Base-by-base conservation (phyloP, 208 protist genomes). In the Crithidia thermophila region DNA sequence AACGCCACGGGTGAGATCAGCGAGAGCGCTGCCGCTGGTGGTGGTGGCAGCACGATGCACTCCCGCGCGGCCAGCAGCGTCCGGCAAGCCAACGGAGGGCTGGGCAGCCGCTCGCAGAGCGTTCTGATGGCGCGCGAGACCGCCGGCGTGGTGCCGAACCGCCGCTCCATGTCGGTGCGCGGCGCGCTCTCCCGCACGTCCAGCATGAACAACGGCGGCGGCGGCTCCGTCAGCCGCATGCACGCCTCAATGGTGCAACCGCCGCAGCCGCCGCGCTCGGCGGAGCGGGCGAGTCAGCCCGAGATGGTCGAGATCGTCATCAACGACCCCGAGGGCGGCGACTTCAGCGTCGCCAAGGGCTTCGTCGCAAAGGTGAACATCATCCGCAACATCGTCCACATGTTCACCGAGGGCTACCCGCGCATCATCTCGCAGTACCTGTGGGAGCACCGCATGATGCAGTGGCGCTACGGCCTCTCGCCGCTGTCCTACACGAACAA, bases 321-420 rank as follows among this genome's bases (percentile, higher is more conserved):
- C 45, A 67, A 94, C 45, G 88, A 94, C 71, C 88, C 88, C 11
- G 88, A 96, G 60, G 88, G 91, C 52, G 88, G 91, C 52, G 91
- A 94, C 65, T 90, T 94, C 60, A 34, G 56, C 28, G 83, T 85
- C 65, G 81, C 88, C 20, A 72, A 66, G 47, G 83, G 78, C 23
- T 83, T 50, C 53, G 25, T 30, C 16, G 74, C 88, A 52, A 77
- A 82, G 50, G 65, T 83, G 43, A 61, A 61, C 37, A 91, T 94
- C 65, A 66, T 96, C 18, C 85, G 87, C 39, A 94, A 94, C 73
- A 94, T 96, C 13, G 52, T 88, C n/a, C 91, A 96, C 78, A 96
- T 96, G 88, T 91, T 91, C 81, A 92, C 85, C 33, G 87, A 94
- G 63, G 91, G 88, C 55, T 96, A 94, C 58, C 91, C 91, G 18